Percentiles rank a stretch among this genome's conserved stretches.
phyloP scores from a whole-genome alignment of 1,284 basidiomycete species.

The Puccinia horiana region DNA sequence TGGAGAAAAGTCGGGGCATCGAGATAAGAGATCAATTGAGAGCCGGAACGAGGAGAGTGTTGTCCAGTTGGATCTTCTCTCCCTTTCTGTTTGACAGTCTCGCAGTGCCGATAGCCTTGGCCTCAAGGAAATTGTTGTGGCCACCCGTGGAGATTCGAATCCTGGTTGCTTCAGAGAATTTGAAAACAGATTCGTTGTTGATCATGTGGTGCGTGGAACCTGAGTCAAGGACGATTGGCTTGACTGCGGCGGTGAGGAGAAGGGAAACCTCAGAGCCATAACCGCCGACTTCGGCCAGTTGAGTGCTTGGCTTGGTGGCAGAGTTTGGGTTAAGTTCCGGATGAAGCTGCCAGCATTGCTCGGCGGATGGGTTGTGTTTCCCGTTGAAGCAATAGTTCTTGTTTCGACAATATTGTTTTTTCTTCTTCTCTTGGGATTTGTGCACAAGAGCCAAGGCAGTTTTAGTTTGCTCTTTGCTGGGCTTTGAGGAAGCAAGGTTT shows the following conservation, averaged over 20 bases:
- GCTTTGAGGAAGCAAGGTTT: not conserved
- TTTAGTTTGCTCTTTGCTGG: not conserved
- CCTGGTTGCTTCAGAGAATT: not conserved
- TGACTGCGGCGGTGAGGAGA: not conserved
- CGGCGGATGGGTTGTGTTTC: not conserved
- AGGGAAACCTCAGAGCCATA: not conserved
- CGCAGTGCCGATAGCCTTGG: not conserved
- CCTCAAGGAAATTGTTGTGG: not conserved
- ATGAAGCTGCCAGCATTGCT: not conserved
- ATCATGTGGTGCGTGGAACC: constrained; percentile 3
- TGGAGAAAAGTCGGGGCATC: not conserved
- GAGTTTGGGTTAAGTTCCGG: not conserved
- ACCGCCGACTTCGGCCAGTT: not conserved
- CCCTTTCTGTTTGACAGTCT: not conserved
- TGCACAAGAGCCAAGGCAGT: not conserved
- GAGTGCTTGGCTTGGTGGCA: not conserved
- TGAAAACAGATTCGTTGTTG: not conserved
- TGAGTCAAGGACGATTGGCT: not conserved
- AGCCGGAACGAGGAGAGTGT: not conserved
- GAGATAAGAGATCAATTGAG: not conserved
- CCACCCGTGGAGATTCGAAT: not conserved
- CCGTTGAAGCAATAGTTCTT: not conserved
- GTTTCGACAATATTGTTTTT: not conserved
- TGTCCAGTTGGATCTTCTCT: not conserved
- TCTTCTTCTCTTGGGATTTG: not conserved